Base-by-base conservation (phyloP, 768 basidiomycete species). In the Lactarius deliciosus region DNA sequence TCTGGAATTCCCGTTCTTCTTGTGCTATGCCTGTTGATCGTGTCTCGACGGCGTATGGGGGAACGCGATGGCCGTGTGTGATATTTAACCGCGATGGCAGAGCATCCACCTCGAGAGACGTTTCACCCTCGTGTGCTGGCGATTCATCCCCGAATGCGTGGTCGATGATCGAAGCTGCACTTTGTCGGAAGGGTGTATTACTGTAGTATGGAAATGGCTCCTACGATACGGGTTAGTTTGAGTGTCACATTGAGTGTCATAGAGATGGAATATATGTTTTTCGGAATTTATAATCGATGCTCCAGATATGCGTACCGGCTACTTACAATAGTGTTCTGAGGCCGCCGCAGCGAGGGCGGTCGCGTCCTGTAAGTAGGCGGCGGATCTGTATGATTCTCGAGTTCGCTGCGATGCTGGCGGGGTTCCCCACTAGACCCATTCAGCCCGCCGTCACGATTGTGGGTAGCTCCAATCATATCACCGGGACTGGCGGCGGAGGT, bases 401-500 rank as follows among this genome's bases (percentile, higher is more conserved):
- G n/a, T 16, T 30, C 32, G 50, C 30, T 16, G 30, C 36, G 4
- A 10, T 16, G 32, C 34, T 22, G 41, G 25, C 13, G 62, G 20
- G 18, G n/a, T 16, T 25, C 43, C 16, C 38, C 61, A 18, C 59
- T 47, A 16, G 41, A 11, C 18, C 25, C 11, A 28, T 55, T 40
- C 7, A 55, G 50, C 34, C 34, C 25, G 43, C 25, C 25, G 6
- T 53, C 50, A 15, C 57, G 57, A 54, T 36, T 47, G 8, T 47
- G 60, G n/a, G 64, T 41, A 30, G 25, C 9, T 22, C 32, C 34
- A 34, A 45, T 16, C 10, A 43, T 28, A 28, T 66, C 54, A 20
- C 40, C 25, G 7, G 63, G 68, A 22, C 45, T 25, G 55, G 75
- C 70, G 43, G 70, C 73, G 50, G 74, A 78, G 43, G 88, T 87